phyloP scores from a whole-genome alignment of 306 rosid genomes.

The Alnus rubra region DNA sequence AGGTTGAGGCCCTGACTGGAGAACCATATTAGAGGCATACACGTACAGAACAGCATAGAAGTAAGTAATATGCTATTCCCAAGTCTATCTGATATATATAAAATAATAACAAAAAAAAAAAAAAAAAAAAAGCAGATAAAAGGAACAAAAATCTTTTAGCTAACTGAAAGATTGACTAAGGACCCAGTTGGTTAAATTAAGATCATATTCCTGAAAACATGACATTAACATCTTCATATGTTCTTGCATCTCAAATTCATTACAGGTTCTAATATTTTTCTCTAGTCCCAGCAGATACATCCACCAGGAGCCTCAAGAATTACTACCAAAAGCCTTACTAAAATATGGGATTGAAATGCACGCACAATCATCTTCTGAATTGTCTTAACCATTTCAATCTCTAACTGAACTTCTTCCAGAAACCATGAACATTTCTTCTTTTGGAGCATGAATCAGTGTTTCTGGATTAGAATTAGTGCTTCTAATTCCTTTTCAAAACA shows the following conservation, averaged over 20 bases:
- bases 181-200: conserved; percentile 14
- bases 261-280: not conserved
- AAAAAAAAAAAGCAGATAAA: conserved; percentile 6
- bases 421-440: too few species aligned
- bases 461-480: too few species aligned
- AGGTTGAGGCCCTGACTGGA: conserved; percentile 69
- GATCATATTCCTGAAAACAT: conserved; percentile 13
- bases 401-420: not conserved
- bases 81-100: conserved; percentile 3
- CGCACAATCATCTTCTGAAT: not conserved
- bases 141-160: conserved; percentile 1
- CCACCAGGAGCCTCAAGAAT: not conserved
- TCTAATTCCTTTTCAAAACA: too few species aligned
- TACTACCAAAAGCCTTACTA: not conserved
- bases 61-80: conserved; percentile 22
- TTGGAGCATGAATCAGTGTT: not conserved
- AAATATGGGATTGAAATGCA: not conserved
- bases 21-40: conserved; percentile 31
- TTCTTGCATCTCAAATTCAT: not conserved
- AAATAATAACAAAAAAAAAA: not conserved
- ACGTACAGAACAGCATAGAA: not conserved
- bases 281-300: not conserved
- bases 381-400: not conserved
- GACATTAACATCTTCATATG: not conserved
- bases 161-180: conserved; percentile 8